A percentile compares a stretch with the other conserved stretches of the same genome.
These are phyloP conservation scores for Hanseniaspora lachancei DNA, from an alignment of 805 yeast species.

Conservation along the genomic window DNA sequence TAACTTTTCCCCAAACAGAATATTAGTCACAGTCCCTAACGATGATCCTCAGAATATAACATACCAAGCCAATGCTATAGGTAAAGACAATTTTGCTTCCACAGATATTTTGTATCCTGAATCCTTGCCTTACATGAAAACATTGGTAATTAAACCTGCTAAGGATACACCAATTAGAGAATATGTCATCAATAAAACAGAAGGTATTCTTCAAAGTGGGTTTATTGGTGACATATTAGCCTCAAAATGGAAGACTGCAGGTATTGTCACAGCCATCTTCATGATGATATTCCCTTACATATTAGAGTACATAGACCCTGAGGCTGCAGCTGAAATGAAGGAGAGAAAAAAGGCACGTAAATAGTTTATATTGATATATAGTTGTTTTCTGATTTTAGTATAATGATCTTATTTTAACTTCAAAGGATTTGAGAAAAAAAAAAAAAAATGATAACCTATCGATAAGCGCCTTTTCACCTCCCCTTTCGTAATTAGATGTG, in stretches of 20 bases:
- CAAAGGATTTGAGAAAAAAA: no score
- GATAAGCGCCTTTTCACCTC: not conserved
- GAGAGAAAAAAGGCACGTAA: constrained; percentile 23
- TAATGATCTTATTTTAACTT: not conserved
- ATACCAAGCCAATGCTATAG: constrained; percentile 25
- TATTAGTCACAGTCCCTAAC: constrained; percentile 19
- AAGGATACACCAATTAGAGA: constrained; percentile 24
- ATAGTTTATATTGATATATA: constrained; percentile 16
- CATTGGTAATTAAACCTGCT: constrained; percentile 21
- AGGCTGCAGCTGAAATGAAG: constrained; percentile 27
- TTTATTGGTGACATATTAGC: constrained; percentile 28
- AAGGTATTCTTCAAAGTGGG: constrained; percentile 27
- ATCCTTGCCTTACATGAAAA: constrained; percentile 19
- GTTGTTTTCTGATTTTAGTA: constrained; percentile 6
- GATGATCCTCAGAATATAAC: constrained; percentile 13
- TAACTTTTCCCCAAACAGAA: constrained; percentile 26
- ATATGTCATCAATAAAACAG: constrained; percentile 26
- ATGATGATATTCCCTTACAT: constrained; percentile 26
- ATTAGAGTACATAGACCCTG: constrained; percentile 32
- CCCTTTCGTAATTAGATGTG: not conserved
- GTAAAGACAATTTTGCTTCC: constrained; percentile 27
- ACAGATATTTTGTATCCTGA: constrained; percentile 25
- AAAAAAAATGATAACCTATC: not conserved
- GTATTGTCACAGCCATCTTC: constrained; percentile 22
- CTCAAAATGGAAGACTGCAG: constrained; percentile 28